Base-by-base conservation (phyloP, 257 asterid species). In the Nicotiana otophora region DNA sequence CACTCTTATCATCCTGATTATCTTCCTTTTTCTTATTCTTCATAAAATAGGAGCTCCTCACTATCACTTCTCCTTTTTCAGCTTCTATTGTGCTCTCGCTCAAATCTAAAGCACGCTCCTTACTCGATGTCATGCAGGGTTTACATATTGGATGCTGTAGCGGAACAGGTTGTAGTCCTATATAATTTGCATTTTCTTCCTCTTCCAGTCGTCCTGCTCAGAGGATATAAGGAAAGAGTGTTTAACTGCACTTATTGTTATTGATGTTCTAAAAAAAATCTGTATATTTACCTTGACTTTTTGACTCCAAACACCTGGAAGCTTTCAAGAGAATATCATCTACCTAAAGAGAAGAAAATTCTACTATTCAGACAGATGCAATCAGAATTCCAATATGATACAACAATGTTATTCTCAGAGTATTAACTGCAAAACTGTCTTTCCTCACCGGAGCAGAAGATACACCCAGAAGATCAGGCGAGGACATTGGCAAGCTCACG, bases 101-200 rank as follows among this genome's bases (percentile, higher is more conserved):
- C 64, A 16, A 81, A 82, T 75, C 85, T 75, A 90, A 87, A 74
- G 80, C 90, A 72, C 75, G 82, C 83, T 87, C 92, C 92, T 89
- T 87, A 74, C 87, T 88, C 87, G 89, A 82, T 78, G 84, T 83
- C 36, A 81, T 86, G 87, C 94, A 93, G 54, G 99, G 95, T 89
- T 90, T 90, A 78, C 87, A 90, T 33, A 89, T 87, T 10, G 92
- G 54, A 85, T 79, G 87, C 80, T 75, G 89, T 16, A 84, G 82
- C 31, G 78, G 54, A 72, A 83, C 67, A 26, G 85, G 80, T 53
- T 10, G 84, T 72, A 79, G 77, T 82, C 86, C 84, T 46, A 48
- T 76, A 76, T 68, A 79, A 46, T 85, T 83, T 70, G 46, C 39
- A 60, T 36, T 67, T 19, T 34, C 84, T 82, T 72, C 83, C 82